Base-by-base conservation (phyloP, 768 basidiomycete genomes). In the Amanita rubescens region DNA sequence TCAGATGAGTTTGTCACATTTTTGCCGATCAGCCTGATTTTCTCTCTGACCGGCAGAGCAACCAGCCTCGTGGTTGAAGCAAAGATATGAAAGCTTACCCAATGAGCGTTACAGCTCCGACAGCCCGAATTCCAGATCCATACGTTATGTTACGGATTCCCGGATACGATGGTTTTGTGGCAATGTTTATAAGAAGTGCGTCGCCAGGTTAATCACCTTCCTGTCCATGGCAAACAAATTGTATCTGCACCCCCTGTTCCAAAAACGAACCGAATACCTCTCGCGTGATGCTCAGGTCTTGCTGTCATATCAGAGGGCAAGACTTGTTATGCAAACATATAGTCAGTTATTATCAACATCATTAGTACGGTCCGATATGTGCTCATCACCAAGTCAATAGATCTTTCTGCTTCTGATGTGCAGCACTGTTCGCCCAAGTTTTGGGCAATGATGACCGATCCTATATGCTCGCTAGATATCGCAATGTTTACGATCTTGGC, bases 381-480 rank as follows among this genome's bases (percentile, higher is more conserved):
- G 60, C 45, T 57, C 37, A 34, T 46, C 54, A 51, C 46, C 32
- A 39, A n/a, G 46, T n/a, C 30, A 22, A 7, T 55, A 76, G 76
- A 66, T 44, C 62, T 79, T 51, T 73, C 74, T 20, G 69, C 69
- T 9, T 65, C 66, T 4, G 80, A 81, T 57, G 69, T 82, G 20
- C 71, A 78, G 51, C 65, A 67, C 51, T 77, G 77, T 56, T 74
- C 78, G 14, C 61, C 72, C 0, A 71, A 64, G 45, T 82, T 76
- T 57, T 81, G 81, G 80, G 66, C 68, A 2, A 62, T 82, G 66
- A 75, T 79, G 67, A 74, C 63, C 17, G 79, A 82, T 58, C 79
- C 79, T 1, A 75, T 80, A 33, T 68, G 72, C 57, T 70, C 74
- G 12, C 58, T 75, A 30, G 80, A 81, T 56, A 72, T 73, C 37